Conservation (phyloP, 169 alveolate species). For the Cryptosporidium viatorum region DNA sequence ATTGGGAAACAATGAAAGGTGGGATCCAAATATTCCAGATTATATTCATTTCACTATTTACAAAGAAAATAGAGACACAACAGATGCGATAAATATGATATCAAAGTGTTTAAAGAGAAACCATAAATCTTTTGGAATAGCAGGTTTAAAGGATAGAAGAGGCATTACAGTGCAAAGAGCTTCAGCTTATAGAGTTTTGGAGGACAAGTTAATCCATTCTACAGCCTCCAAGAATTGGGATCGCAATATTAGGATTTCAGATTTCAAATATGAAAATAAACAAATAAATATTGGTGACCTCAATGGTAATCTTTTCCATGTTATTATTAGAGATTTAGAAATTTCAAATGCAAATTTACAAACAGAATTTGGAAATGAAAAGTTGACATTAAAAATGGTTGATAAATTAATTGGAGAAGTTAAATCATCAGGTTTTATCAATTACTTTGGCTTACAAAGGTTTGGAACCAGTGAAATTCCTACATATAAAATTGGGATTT, state of each 20-base stretch:
- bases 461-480: conserved; percentile 91
- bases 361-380: conserved; percentile 75
- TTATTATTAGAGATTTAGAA: conserved; percentile 86
- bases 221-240: conserved; percentile 82
- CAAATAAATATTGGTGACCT: conserved; percentile 90
- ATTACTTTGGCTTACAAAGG: conserved; percentile 94
- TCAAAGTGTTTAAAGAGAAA: conserved; percentile 86
- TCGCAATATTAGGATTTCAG: conserved; percentile 85
- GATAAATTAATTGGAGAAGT: conserved; percentile 82
- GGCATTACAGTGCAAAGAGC: conserved; percentile 92
- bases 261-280: conserved; percentile 84
- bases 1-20: conserved; percentile 39
- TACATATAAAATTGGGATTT: conserved; percentile 91
- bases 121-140: conserved; percentile 85
- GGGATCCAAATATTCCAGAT: conserved; percentile 57
- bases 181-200: conserved; percentile 75
- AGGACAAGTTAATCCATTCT: conserved; percentile 81
- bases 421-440: conserved; percentile 89
- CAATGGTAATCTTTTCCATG: conserved; percentile 91
- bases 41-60: conserved; percentile 84
- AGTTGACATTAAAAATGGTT: conserved; percentile 74
- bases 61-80: conserved; percentile 91
- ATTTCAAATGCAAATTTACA: conserved; percentile 32
- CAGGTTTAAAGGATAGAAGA: conserved; percentile 94
- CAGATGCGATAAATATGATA: conserved; percentile 89